Base-by-base conservation (phyloP, 768 basidiomycete species). In the Podaxis sp. region DNA sequence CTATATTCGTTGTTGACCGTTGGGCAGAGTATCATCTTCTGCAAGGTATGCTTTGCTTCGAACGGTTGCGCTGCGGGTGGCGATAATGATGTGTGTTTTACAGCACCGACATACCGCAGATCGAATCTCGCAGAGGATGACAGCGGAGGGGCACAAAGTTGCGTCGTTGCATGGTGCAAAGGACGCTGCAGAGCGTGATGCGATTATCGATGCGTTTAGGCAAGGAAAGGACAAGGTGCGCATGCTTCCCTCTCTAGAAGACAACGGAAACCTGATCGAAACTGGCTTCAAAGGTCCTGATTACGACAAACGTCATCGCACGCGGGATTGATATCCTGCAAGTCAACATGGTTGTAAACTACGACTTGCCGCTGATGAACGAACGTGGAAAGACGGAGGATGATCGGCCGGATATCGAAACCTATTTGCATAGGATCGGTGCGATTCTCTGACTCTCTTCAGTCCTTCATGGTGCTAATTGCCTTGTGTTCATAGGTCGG, bases 301-400 rank as follows among this genome's bases (percentile, higher is more conserved):
- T 99, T 73, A 99, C 97, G 57, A 99, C 97, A 42, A 99, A 99
- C 75, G 97, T 99, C 71, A 92, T 99, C 66, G 96, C 97, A 1
- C 88, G 97, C 17, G 97, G 97, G 48, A 99, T 99, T 78, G 97
- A 99, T 70, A 97, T 99, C 70, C 82, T 95, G 60, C 96, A 98
- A 79, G 97, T 99, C 69, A 99, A 98, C 81, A 95, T 99, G 95
- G 96, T 99, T n/a, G 95, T 99, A 75, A 99, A 99, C 77, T 99
- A 99, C 72, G 96, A 98, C 72, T 83, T 97, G 28, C 95, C 96
- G 0, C 78, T 95, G 52, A 86, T 92, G 84, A 89, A 86, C 67
- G 90, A 92, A 69, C 87, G 90, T 13, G 77, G 80, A 59, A 74
- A 78, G 66, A 68, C 72, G 6, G 74, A 72, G 24, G 89, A 91